A percentile compares a stretch with the other conserved stretches of the same genome.
Evolutionary conservation across 306 rosid genomes (phyloP).

Genomic region (Hippophae rhamnoides): DNA sequence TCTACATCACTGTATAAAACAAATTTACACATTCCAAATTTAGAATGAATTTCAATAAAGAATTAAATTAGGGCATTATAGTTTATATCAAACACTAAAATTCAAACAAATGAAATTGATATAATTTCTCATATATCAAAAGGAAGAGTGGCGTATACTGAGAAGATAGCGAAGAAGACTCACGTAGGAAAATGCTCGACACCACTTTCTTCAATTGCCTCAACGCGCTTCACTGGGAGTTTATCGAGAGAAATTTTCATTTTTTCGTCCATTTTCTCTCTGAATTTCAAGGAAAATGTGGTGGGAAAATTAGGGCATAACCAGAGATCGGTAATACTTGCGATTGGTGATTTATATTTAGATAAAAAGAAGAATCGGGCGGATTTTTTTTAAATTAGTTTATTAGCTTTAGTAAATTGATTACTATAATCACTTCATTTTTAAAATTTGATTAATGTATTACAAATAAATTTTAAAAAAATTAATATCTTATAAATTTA

Average conservation of each 20-base stretch:
- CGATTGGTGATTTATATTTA: neutral
- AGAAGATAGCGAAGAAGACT: constrained; percentile 13
- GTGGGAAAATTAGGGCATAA: constrained; percentile 1
- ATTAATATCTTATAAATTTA: too few species aligned
- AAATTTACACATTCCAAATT: neutral
- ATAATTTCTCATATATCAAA: constrained; percentile 1
- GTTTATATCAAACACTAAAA: neutral
- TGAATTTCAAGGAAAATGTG: constrained; percentile 20
- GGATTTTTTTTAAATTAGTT: too few species aligned
- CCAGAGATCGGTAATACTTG: too few species aligned
- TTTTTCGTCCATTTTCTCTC: constrained; percentile 41
- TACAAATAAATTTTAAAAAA: too few species aligned
- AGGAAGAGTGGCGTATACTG: neutral
- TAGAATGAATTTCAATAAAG: neutral
- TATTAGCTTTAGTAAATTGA: too few species aligned
- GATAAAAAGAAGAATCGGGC: neutral
- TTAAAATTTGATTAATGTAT: too few species aligned
- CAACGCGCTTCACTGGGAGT: constrained; percentile 85
- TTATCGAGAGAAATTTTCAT: constrained; percentile 65
- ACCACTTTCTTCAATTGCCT: constrained; percentile 75
- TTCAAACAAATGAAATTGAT: neutral
- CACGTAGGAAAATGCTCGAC: constrained; percentile 72
- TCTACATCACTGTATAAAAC: constrained; percentile 50
- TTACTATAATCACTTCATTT: too few species aligned
- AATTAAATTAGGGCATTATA: neutral